A percentile compares a stretch with the other conserved stretches of the same genome.
phyloP scores from a whole-genome alignment of 169 alveolate genomes.

The Plasmodium gonderi region DNA sequence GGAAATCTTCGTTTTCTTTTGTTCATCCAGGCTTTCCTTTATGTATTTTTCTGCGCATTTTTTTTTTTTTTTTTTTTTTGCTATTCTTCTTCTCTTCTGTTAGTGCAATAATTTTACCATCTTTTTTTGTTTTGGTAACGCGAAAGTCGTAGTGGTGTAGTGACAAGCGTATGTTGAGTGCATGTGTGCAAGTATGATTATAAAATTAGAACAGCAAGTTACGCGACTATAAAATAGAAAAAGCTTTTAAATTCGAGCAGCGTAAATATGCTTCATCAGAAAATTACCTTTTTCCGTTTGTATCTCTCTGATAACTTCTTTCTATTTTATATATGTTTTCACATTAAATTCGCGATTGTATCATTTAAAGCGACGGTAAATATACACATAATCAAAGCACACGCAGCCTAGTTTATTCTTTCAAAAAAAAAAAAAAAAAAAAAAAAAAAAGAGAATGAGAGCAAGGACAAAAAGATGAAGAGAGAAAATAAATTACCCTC shows the following conservation, averaged over 20 bases:
- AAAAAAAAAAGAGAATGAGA: no score
- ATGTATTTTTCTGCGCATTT: neutral
- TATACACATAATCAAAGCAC: no score
- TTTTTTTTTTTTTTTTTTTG: neutral
- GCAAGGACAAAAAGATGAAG: neutral
- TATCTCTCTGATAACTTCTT: no score
- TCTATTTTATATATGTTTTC: no score
- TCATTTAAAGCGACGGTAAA: no score
- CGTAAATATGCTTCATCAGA: neutral
- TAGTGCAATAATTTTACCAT: neutral
- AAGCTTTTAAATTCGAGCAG: neutral
- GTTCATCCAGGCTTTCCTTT: neutral
- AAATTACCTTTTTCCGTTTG: neutral
- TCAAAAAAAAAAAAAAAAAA: no score
- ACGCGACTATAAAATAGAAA: neutral
- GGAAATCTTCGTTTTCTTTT: neutral
- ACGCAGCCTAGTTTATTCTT: no score
- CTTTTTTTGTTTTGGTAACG: neutral
- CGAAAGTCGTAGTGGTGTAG: neutral
- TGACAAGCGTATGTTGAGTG: neutral
- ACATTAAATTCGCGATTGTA: no score
- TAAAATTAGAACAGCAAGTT: neutral
- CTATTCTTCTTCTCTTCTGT: neutral
- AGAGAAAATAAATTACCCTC: neutral
- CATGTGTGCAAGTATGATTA: neutral